These are phyloP conservation scores for Eucalyptus marginata DNA, from an alignment of 345 rosid species.

Conservation along the genomic window DNA sequence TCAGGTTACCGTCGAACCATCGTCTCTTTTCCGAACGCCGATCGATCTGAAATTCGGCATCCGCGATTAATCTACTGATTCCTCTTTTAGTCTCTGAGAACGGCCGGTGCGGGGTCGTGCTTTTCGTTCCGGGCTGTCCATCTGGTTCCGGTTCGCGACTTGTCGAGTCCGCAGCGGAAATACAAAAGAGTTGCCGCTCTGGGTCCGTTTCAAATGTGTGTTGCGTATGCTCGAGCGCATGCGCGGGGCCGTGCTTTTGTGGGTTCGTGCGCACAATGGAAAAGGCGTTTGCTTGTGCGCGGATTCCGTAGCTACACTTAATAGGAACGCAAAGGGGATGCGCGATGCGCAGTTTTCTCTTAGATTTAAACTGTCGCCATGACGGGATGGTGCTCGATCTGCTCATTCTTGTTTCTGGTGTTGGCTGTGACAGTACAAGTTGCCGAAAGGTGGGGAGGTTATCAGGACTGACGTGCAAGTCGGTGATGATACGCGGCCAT, in stretches of 20 bases:
- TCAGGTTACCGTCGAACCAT: constrained; percentile 11
- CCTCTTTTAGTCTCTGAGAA: not conserved
- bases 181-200: not conserved
- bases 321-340: not conserved
- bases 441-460: constrained; percentile 27
- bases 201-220: not conserved
- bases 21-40: not conserved
- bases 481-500: constrained; percentile 39
- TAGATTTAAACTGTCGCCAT: not conserved
- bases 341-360: not conserved
- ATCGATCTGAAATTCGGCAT: not conserved
- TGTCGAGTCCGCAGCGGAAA: not conserved
- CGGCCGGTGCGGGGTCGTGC: not conserved
- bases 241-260: not conserved
- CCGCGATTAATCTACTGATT: not conserved
- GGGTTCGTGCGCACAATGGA: not conserved
- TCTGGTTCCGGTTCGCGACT: not conserved
- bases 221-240: not conserved
- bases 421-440: constrained; percentile 16
- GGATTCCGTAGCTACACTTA: not conserved
- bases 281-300: not conserved
- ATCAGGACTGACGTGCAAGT: constrained; percentile 47
- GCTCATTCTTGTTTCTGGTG: not conserved
- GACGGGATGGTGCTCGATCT: not conserved
- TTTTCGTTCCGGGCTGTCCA: not conserved